Evolutionary conservation across 495 filamentous ascomycete genomes (phyloP).

Genomic region (Hypoxylon trugodes): DNA sequence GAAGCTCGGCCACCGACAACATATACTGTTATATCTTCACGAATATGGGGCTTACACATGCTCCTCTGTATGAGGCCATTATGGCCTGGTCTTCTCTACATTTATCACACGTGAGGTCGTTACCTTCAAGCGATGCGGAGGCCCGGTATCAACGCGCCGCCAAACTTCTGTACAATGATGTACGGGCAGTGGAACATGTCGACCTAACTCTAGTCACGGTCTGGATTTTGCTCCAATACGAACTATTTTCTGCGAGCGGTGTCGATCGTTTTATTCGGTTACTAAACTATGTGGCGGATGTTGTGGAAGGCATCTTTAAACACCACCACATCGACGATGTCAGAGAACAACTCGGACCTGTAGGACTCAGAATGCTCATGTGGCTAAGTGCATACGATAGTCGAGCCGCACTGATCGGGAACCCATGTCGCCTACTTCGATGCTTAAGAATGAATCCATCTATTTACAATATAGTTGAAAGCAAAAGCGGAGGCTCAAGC

Average conservation of each 20-base stretch:
- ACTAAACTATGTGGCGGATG: not conserved
- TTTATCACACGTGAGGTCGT: constrained; percentile 1
- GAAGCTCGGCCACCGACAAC: constrained; percentile 5
- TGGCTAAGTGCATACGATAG: constrained; percentile 5
- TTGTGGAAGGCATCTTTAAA: constrained; percentile 1
- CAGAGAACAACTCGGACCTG: not conserved
- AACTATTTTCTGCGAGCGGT: not conserved
- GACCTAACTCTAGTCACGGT: constrained; percentile 5
- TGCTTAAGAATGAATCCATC: constrained; percentile 1
- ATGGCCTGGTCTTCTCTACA: not conserved
- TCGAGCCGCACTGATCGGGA: not conserved
- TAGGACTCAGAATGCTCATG: constrained; percentile 2
- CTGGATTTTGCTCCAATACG: constrained; percentile 10
- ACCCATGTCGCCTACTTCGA: constrained; percentile 4
- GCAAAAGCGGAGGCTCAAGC: not conserved
- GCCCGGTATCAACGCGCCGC: not conserved
- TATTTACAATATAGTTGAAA: not conserved
- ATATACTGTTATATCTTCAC: constrained; percentile 12
- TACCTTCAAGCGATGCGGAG: not conserved
- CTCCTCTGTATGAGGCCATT: constrained; percentile 3
- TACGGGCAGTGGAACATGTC: constrained; percentile 1
- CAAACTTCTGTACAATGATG: not conserved
- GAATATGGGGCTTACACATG: constrained; percentile 6
- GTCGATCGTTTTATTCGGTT: not conserved
- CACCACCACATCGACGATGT: not conserved